Evolutionary conservation across 164 flowering plant species (phyloP), one percentile per base, ranked within the genome.

Genomic region (Cinnamomum chago): DNA sequence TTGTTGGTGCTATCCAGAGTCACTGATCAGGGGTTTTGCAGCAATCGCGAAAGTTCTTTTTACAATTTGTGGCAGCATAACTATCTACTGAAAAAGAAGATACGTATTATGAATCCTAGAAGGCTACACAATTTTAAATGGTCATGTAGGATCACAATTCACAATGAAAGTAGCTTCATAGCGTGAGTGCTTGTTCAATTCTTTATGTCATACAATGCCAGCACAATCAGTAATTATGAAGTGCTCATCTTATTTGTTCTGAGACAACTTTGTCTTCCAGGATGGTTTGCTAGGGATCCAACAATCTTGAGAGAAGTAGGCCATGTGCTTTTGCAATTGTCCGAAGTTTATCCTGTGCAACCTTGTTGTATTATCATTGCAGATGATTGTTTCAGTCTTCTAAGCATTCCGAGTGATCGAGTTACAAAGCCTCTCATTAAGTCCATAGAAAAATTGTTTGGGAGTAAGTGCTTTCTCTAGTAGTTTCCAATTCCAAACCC

Each of bases 211-310:
- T 40, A 40, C 47, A 40, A 40, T 40, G 47, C 47, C 10, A 9
- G 11, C 47, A 40, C 47, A 40, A 40, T 40, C 47, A 5, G 47
- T 40, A 40, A 20, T 6, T 17, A 30, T 64, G 12, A 23, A 22
- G 25, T 64, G 12, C 35, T 66, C 69, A 14, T 30, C n/a, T 27
- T 27, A 23, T n/a, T 30, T 25, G 14, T 66, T 9, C 28, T 66
- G 28, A 66, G 40, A 55, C 17, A 55, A 6, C 28, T 11, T 64
- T 62, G 13, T 18, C 55, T 1, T 74, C 20, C 81, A 92, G 98
- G 99, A 78, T 95, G 97, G 99, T 93, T 95, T 90, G 92, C 95
- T 33, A 86, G 90, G 85, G 90, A 93, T 81, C 91, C 97, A 25
- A 67, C 13, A 67, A 82, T 87, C 28, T 82, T 95, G 82, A 88